phyloP scores from a whole-genome alignment of 192 early-diverging fungal genomes.

The Haplosporangium gracile region DNA sequence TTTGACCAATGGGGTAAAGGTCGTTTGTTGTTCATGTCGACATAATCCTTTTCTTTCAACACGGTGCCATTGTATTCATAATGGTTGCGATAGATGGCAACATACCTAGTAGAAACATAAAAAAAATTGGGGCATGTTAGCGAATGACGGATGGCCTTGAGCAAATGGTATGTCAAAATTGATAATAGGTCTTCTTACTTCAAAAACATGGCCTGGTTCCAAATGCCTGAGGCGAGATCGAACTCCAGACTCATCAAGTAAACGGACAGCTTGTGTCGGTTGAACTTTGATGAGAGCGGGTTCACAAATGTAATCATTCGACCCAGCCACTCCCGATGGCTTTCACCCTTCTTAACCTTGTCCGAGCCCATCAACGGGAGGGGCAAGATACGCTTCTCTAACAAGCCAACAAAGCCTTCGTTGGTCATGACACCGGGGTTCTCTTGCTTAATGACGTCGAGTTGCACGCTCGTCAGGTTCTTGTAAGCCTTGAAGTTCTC shows the following conservation, averaged over 20 bases:
- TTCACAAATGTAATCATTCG: constrained; percentile 44
- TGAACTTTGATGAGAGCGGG: constrained; percentile 34
- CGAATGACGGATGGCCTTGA: not conserved
- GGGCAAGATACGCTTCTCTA: constrained; percentile 34
- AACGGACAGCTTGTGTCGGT: constrained; percentile 39
- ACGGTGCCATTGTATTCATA: constrained; percentile 1
- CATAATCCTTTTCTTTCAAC: not conserved
- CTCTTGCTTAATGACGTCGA: constrained; percentile 11
- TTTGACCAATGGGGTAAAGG: constrained; percentile 16
- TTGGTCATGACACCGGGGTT: constrained; percentile 14
- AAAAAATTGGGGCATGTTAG: not conserved
- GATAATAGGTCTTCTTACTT: not conserved
- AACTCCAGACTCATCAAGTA: constrained; percentile 49
- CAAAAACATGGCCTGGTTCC: constrained; percentile 32
- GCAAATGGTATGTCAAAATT: no score
- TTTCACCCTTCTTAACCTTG: not conserved
- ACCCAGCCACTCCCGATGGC: constrained; percentile 26
- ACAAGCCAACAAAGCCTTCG: constrained; percentile 41
- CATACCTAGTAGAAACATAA: not conserved
- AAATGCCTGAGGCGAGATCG: constrained; percentile 18
- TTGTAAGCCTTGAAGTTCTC: not conserved
- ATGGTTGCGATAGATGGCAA: constrained; percentile 24
- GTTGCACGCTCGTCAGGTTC: constrained; percentile 22
- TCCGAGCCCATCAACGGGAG: not conserved
- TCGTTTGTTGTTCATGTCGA: not conserved